Evolutionary conservation across 805 yeast species (phyloP).

Genomic region (Saccharomycodes ludwigii): DNA sequence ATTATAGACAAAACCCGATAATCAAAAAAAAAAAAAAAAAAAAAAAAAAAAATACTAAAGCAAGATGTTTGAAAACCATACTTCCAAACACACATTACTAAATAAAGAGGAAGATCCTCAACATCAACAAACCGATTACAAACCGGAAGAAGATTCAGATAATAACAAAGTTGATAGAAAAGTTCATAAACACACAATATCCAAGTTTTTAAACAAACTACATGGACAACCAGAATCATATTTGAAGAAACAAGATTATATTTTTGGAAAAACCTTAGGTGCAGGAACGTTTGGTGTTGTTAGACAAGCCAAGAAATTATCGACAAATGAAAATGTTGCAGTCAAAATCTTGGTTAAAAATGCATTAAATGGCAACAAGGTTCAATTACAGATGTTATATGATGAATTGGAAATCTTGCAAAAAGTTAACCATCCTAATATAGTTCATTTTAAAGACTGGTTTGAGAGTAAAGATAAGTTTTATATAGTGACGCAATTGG

Average conservation of each 20-base stretch:
- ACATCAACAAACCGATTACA: no score
- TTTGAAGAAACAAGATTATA: slow-evolving; percentile 52
- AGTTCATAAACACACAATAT: no score
- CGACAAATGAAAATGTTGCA: slow-evolving; percentile 64
- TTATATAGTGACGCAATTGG: slow-evolving; percentile 86
- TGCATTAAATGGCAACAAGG: slow-evolving; percentile 66
- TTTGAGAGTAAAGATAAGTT: slow-evolving; percentile 87
- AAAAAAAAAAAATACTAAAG: no score
- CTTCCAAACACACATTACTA: no score
- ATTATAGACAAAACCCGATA: no score
- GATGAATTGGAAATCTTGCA: slow-evolving; percentile 68
- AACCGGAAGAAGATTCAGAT: no score
- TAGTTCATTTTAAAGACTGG: slow-evolving; percentile 86
- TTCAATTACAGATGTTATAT: slow-evolving; percentile 42
- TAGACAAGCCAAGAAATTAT: slow-evolving; percentile 48
- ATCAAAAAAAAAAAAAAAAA: no score
- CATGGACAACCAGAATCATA: slow-evolving; percentile 66
- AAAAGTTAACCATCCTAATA: slow-evolving; percentile 66
- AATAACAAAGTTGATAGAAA: no score
- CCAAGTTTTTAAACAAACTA: no score
- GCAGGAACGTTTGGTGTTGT: slow-evolving; percentile 96
- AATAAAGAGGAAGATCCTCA: no score
- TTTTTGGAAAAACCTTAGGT: slow-evolving; percentile 76
- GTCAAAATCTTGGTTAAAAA: slow-evolving; percentile 81
- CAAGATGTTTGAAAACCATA: no score